Base-by-base conservation (phyloP, 805 yeast species). In the Teunomyces gatunensis region DNA sequence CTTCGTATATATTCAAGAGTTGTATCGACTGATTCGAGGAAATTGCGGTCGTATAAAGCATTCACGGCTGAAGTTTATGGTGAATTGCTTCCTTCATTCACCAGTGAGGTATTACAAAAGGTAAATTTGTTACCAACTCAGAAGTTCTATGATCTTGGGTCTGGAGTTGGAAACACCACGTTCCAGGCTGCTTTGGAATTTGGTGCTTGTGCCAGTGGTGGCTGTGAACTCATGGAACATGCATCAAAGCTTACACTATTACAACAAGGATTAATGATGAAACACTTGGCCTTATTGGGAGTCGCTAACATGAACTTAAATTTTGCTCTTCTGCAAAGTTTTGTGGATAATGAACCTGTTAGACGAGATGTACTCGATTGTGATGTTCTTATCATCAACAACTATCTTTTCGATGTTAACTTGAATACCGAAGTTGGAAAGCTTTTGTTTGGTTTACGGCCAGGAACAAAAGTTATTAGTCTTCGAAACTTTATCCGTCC, bases 111-210 rank as follows among this genome's bases (percentile, higher is more conserved):
- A 3, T 55, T 73, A 39, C 64, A 71, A 9, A 86, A 84, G 58
- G 84, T 89, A 43, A 76, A 74, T 1, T 67, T 90, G 43, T 64
- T 69, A 32, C 73, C 80, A 1, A 66, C 64, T 1, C 77, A 80
- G 39, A 78, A 73, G n/a, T 90, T 89, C 58, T 81, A 91, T 52
- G 97, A 91, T 65, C 71, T 91, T 20, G 97, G 97, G 0, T 89
- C 96, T 0, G 97, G 97, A 12, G 97, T 91, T 12, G 97, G 97
- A 0, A 91, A 91, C 60, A 89, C 96, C 48, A 85, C 87, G 0
- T 76, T 90, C 36, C 97, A 90, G 63, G 95, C 96, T 0, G 89
- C 96, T 0, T 64, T 91, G 30, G 96, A 90, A 57, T 82, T 80
- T 61, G 96, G 96, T 2, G 86, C 90, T 50, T 74, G 74, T 45